Conservation (phyloP, 2,329 filamentous ascomycete species). For the Penicillium janthinellum region DNA sequence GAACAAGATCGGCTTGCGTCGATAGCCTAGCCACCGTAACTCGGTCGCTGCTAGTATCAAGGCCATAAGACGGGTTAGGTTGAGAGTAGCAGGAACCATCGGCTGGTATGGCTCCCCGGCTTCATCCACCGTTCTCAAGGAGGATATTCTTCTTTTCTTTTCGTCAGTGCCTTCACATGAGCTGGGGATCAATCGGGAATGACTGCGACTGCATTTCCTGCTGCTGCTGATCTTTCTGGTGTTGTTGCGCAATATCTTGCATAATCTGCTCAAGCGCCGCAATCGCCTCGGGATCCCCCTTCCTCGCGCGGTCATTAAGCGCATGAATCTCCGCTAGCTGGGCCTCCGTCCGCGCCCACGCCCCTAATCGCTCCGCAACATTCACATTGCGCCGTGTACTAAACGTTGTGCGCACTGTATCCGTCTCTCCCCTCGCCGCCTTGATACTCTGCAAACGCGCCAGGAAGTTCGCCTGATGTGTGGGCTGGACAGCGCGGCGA, state of each 20-base stretch:
- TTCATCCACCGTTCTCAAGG: background rate
- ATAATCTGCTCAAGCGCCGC: conserved; percentile 36
- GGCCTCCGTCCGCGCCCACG: conserved; percentile 43
- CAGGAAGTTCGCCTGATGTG: conserved; percentile 59
- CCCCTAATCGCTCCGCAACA: conserved; percentile 35
- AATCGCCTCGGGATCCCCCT: conserved; percentile 42
- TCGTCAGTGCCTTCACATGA: background rate
- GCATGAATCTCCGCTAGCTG: conserved; percentile 40
- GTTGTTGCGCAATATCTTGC: conserved; percentile 5
- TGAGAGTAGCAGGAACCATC: too few species aligned
- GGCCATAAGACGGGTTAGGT: background rate
- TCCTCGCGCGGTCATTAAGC: conserved; percentile 38
- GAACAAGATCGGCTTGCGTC: background rate
- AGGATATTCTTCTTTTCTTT: background rate
- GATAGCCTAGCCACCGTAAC: background rate
- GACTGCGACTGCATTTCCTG: background rate
- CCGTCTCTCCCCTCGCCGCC: conserved; percentile 63
- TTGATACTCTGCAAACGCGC: conserved; percentile 68
- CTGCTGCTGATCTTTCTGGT: background rate
- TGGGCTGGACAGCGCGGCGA: conserved; percentile 34
- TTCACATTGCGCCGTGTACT: conserved; percentile 43
- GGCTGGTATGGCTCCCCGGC: background rate
- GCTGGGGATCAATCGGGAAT: background rate
- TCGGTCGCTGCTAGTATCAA: background rate
- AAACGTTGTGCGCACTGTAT: conserved; percentile 64